Base-by-base conservation (phyloP, 2,329 filamentous ascomycete genomes). In the Pleomassaria siparia region DNA sequence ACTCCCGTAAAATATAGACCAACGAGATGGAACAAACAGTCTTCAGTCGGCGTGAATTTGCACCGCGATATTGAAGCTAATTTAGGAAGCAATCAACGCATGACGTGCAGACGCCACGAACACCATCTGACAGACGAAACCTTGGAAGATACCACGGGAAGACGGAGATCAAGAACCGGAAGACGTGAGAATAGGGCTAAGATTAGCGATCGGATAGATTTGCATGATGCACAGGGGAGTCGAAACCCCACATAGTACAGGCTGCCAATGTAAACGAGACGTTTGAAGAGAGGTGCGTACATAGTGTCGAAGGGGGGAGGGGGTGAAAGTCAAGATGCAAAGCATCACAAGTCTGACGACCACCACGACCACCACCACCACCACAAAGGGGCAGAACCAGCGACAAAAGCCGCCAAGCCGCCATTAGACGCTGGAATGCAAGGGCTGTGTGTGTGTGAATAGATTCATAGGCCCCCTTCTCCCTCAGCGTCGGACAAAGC, bases 231-330 rank as follows among this genome's bases (percentile, higher is more conserved):
- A 11, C 30, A 30, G 33, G 22, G 24, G 4, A 28, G 26, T 24
- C 46, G 47, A 50, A 50, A 50, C 47, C 10, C 24, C 37, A 42
- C 25, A 43, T 29, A n/a, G 30, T 9, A 4, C 9, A 9, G 8
- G 30, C 40, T 35, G 39, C 46, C 41, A 49, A 49, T 49, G 24
- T 22, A 26, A 40, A 13, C 18, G 18, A 32, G 22, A 6, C 26
- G 24, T 41, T 46, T 41, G 25, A 28, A 32, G 25, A 10, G 36
- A 46, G 25, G 29, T 26, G 20, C 26, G 37, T 4, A n/a, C n/a
- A n/a, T n/a, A n/a, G n/a, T n/a, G n/a, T n/a, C n/a, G n/a, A n/a
- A 15, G 20, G 8, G 4, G 20, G 18, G 18, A 18, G 20, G 20
- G 32, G 32, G n/a, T 18, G 32, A 18, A 35, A 18, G 32, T 35